Evolutionary conservation across 2,329 filamentous ascomycete species (phyloP).

Genomic region (Leptographium flavum): DNA sequence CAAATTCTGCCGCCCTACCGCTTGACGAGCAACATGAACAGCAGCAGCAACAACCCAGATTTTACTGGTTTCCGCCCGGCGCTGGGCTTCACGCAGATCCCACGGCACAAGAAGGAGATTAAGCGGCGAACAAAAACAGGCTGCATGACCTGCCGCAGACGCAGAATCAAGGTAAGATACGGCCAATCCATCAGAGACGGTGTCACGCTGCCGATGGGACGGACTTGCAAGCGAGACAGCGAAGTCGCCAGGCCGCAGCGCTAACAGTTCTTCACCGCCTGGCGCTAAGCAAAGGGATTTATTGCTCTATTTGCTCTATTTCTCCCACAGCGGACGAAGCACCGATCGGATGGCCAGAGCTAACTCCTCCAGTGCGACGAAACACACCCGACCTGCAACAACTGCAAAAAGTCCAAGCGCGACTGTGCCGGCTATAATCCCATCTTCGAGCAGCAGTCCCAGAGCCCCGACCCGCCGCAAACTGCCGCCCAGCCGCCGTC

Average conservation of each 20-base stretch:
- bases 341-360: no score
- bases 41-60: no score
- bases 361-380: slow-evolving; percentile 67
- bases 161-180: slow-evolving; percentile 40
- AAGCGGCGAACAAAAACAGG: slow-evolving; percentile 49
- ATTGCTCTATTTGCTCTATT: no score
- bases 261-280: not conserved
- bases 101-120: slow-evolving; percentile 45
- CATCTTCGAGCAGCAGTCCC: slow-evolving; percentile 62
- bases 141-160: slow-evolving; percentile 47
- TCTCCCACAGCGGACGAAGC: no score
- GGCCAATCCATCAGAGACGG: not conserved
- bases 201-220: not conserved
- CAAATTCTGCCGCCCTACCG: no score
- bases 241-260: not conserved
- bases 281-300: not conserved
- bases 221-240: not conserved
- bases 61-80: no score
- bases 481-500: not conserved
- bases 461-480: slow-evolving; percentile 4
- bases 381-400: slow-evolving; percentile 79
- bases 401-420: slow-evolving; percentile 79
- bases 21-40: no score
- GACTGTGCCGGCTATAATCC: slow-evolving; percentile 79
- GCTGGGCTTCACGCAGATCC: not conserved